Evolutionary conservation across 1,139 yeast genomes (phyloP).

Genomic region (Maudiozyma humilis): DNA sequence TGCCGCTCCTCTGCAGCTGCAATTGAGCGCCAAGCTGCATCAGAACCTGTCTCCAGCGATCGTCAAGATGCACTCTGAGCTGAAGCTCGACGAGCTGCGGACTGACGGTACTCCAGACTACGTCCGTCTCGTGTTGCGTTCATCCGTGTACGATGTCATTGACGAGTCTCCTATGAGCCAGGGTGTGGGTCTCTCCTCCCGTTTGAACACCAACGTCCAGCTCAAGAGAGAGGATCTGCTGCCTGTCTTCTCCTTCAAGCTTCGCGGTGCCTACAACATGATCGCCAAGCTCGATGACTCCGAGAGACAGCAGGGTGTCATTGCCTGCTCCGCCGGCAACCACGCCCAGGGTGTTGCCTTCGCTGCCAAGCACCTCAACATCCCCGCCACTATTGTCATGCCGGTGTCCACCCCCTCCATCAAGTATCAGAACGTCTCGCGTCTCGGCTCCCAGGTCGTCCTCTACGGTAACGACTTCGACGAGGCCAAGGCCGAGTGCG

Average conservation of each 20-base stretch:
- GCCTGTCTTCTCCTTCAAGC: constrained; percentile 92
- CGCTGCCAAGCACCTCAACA: constrained; percentile 73
- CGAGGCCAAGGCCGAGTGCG: constrained; percentile 83
- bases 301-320: constrained; percentile 74
- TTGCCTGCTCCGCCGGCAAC: constrained; percentile 97
- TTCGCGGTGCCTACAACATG: constrained; percentile 97
- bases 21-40: constrained; percentile 14
- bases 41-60: constrained; percentile 18
- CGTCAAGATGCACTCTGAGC: constrained; percentile 25
- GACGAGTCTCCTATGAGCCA: constrained; percentile 78
- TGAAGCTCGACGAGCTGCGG: constrained; percentile 44
- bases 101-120: constrained; percentile 81
- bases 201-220: constrained; percentile 61
- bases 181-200: constrained; percentile 69
- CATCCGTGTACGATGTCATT: constrained; percentile 90
- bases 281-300: constrained; percentile 73
- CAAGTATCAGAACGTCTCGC: constrained; percentile 79
- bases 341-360: constrained; percentile 99
- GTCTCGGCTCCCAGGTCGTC: constrained; percentile 91
- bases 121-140: constrained; percentile 77
- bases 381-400: constrained; percentile 96
- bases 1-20: background rate
- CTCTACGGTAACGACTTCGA: constrained; percentile 91
- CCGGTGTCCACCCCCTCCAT: constrained; percentile 95
- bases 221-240: constrained; percentile 86